Evolutionary conservation across 352 stramenopile genomes (phyloP), one percentile per base, ranked within the genome.

Genomic region (Globisporangium acanthophoron): DNA sequence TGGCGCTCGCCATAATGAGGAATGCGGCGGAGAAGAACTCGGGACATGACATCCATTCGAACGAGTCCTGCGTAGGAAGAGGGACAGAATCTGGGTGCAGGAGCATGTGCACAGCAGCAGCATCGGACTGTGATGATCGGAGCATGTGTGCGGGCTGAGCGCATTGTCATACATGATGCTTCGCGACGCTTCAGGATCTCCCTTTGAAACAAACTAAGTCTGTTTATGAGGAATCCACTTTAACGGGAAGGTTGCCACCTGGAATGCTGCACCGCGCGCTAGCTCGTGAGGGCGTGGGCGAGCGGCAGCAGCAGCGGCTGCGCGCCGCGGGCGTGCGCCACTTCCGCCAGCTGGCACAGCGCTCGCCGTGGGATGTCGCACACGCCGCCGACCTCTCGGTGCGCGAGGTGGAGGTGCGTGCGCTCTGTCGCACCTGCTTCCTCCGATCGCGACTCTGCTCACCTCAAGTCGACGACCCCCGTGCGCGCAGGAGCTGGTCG

Each of bases 301-400:
- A 82, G 62, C 69, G 67, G 37, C 67, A 66, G 24, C 76, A 65
- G 12, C 61, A 66, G 39, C 52, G 78, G 21, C 73, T 92, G 51
- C 69, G 56, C n/a, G 62, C 73, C 1, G 76, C 78, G 15, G 83
- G 83, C 33, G 68, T 92, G 45, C 64, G 49, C 11, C 81, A 69
- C 50, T 74, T 76, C 50, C 76, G 76, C 2, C 78, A 89, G 35
- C 59, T 90, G 31, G 43, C 80, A 15, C 71, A 83, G 46, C 73
- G 67, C 6, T 70, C 83, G 48, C 54, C 76, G 1, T 87, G 78
- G 71, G 83, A 92, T 44, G 65, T 85, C 18, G 80, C 83, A 5
- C 77, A 87, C 51, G 70, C 73, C 16, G 68, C 80, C 6, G 80
- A 92, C 59, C 52, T 90, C 41, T 89, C 80, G 3, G 76, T 88